A percentile compares a stretch with the other conserved stretches of the same genome.
phyloP scores from a whole-genome alignment of 495 filamentous ascomycete genomes.

The Trichoderma asperelloides region DNA sequence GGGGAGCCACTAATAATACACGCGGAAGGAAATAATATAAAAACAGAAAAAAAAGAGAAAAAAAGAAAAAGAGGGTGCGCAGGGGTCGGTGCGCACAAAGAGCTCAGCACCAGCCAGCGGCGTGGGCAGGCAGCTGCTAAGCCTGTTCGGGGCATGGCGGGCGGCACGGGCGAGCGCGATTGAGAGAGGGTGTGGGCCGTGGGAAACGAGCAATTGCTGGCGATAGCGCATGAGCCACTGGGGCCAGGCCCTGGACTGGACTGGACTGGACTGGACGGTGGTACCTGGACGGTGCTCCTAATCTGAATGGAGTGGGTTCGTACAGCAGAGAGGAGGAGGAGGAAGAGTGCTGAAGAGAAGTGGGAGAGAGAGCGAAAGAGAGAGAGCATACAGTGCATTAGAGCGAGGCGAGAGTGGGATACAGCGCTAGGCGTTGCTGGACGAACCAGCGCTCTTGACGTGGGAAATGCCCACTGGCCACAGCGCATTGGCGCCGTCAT shows the following conservation, averaged over 20 bases:
- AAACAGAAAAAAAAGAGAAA: not conserved
- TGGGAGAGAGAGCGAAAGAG: no score
- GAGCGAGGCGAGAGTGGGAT: no score
- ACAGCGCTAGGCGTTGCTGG: no score
- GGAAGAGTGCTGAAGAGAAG: no score
- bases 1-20: not conserved
- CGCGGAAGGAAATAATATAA: not conserved
- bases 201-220: not conserved
- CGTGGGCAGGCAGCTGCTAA: not conserved
- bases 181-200: not conserved
- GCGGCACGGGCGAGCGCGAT: not conserved
- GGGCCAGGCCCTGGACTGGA: not conserved
- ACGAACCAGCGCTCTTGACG: no score
- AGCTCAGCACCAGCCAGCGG: slow-evolving; percentile 4
- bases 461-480: no score
- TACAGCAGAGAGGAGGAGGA: no score
- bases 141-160: not conserved
- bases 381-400: no score
- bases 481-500: no score
- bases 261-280: not conserved
- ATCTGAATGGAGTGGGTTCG: no score
- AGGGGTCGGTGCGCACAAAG: slow-evolving; percentile 1
- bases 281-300: not conserved
- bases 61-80: not conserved
- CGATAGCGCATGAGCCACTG: slow-evolving; percentile 4